Conservation (phyloP, 2,329 filamentous ascomycete species). For the Penicillium sp. region DNA sequence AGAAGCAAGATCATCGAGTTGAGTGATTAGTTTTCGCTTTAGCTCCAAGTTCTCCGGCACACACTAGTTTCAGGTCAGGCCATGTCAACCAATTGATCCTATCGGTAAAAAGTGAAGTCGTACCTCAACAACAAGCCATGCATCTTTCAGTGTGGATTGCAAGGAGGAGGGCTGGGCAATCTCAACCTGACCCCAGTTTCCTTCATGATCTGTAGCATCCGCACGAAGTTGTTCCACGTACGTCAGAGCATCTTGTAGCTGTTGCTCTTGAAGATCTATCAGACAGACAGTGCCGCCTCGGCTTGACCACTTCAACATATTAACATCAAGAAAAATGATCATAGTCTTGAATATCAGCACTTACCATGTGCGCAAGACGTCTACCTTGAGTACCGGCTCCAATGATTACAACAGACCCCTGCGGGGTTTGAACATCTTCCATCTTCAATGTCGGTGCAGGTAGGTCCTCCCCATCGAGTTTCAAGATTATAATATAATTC, state of each 20-base stretch:
- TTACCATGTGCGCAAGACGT: conserved; percentile 39
- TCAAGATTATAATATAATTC: not conserved
- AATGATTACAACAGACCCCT: conserved; percentile 12
- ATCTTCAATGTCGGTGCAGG: not conserved
- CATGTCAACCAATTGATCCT: not conserved
- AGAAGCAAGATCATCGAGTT: conserved; percentile 41
- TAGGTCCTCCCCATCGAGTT: not conserved
- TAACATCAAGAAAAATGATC: not conserved
- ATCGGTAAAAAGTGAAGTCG: not conserved
- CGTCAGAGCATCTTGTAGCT: conserved; percentile 27
- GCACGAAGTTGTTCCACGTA: conserved; percentile 31
- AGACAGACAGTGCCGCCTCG: conserved; percentile 32
- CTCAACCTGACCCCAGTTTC: conserved; percentile 26
- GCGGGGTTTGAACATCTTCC: not conserved
- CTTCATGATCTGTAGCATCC: not conserved
- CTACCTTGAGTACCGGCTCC: conserved; percentile 38
- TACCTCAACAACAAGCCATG: conserved; percentile 41
- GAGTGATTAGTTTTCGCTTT: conserved; percentile 41
- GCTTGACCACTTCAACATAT: conserved; percentile 33
- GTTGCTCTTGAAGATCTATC: conserved; percentile 30
- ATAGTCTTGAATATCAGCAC: not conserved
- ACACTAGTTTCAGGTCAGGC: conserved; percentile 33
- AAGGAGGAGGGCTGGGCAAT: conserved; percentile 22
- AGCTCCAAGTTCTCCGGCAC: conserved; percentile 45
- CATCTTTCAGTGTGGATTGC: conserved; percentile 20